phyloP scores from a whole-genome alignment of 495 filamentous ascomycete genomes.

The Parachaetomium inaequale region DNA sequence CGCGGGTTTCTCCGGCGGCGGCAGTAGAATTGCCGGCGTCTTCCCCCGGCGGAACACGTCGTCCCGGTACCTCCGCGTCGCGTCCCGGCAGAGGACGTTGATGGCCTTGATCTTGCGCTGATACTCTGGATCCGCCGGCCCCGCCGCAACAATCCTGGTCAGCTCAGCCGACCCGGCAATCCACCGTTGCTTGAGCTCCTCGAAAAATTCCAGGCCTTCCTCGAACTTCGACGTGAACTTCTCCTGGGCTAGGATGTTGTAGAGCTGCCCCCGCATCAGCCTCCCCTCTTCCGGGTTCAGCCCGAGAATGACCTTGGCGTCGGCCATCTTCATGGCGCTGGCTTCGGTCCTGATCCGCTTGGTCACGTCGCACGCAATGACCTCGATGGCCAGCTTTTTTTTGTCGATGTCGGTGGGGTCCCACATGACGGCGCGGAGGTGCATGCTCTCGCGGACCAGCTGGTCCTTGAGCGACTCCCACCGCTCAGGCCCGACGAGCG shows the following conservation, averaged over 20 bases:
- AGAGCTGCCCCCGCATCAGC: slow-evolving; percentile 61
- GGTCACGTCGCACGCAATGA: slow-evolving; percentile 76
- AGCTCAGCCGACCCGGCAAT: slow-evolving; percentile 56
- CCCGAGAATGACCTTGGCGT: slow-evolving; percentile 68
- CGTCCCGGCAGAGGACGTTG: slow-evolving; percentile 67
- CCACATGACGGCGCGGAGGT: slow-evolving; percentile 64
- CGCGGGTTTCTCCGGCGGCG: slow-evolving; percentile 1
- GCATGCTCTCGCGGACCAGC: slow-evolving; percentile 60
- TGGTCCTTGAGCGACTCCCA: slow-evolving; percentile 71
- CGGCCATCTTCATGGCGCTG: slow-evolving; percentile 62
- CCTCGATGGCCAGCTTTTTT: slow-evolving; percentile 62
- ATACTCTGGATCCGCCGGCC: slow-evolving; percentile 51
- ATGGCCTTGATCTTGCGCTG: slow-evolving; percentile 60
- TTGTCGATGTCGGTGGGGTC: slow-evolving; percentile 43
- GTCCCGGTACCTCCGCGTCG: slow-evolving; percentile 68
- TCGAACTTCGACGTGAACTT: slow-evolving; percentile 72
- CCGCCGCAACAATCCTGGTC: slow-evolving; percentile 53
- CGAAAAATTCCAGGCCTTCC: slow-evolving; percentile 68
- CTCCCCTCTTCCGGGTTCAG: slow-evolving; percentile 70
- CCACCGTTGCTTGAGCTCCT: slow-evolving; percentile 66
- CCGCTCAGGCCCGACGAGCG: slow-evolving; percentile 61
- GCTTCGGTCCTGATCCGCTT: slow-evolving; percentile 68
- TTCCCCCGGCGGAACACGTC: slow-evolving; percentile 53
- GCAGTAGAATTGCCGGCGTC: slow-evolving; percentile 16
- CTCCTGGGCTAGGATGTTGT: slow-evolving; percentile 61